Percentiles rank a stretch among this genome's conserved stretches.
phyloP scores from a whole-genome alignment of 1,139 yeast species.

The Candida tetrigidarum region DNA sequence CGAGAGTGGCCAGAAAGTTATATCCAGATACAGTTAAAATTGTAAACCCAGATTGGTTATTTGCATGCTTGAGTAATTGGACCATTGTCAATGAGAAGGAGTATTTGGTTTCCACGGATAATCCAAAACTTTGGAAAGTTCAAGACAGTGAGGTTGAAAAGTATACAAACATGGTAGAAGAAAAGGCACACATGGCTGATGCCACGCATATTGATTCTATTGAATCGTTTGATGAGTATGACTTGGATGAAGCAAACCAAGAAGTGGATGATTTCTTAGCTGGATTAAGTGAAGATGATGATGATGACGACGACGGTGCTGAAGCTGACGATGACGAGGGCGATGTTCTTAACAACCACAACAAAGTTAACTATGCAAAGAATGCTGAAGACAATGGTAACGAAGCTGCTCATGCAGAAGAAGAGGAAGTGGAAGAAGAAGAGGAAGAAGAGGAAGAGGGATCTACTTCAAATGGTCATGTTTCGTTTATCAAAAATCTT shows the following conservation, averaged over 20 bases:
- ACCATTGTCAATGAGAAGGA: slow-evolving; percentile 64
- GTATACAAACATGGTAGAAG: slow-evolving; percentile 39
- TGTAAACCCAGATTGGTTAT: slow-evolving; percentile 94
- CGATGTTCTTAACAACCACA: slow-evolving; percentile 14
- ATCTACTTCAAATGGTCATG: slow-evolving; percentile 17
- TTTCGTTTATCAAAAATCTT: slow-evolving; percentile 38
- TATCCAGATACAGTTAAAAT: slow-evolving; percentile 66
- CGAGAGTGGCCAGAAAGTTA: slow-evolving; percentile 68
- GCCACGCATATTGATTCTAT: slow-evolving; percentile 33
- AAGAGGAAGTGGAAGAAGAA: slow-evolving; percentile 13
- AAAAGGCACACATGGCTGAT: slow-evolving; percentile 18
- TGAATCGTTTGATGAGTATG: slow-evolving; percentile 41
- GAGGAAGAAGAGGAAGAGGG: slow-evolving; percentile 17
- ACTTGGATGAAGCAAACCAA: slow-evolving; percentile 59
- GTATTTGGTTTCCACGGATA: slow-evolving; percentile 55
- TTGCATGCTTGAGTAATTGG: slow-evolving; percentile 86
- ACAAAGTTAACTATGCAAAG: slow-evolving; percentile 17
- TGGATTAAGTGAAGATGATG: slow-evolving; percentile 55
- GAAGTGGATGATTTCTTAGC: slow-evolving; percentile 67
- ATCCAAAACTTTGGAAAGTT: slow-evolving; percentile 42
- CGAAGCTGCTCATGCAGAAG: slow-evolving; percentile 15
- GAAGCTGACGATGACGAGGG: slow-evolving; percentile 22
- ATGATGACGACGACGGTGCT: slow-evolving; percentile 34
- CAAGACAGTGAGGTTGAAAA: slow-evolving; percentile 47
- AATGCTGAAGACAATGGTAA: slow-evolving; percentile 18